Conservation (phyloP, 495 filamentous ascomycete genomes). For the Lophium mytilinum region DNA sequence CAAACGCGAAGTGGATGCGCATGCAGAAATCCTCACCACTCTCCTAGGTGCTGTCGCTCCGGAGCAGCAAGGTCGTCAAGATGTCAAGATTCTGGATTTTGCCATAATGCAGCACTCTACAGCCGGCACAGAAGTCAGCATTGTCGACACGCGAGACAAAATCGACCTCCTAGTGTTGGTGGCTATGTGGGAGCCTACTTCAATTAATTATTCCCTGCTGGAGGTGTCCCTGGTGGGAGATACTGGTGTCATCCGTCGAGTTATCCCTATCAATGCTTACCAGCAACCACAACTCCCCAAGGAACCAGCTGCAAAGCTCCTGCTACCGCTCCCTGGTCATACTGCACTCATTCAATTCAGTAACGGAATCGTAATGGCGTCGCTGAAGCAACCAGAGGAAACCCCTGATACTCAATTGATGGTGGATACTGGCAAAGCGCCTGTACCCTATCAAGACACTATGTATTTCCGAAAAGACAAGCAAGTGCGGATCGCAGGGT, state of each 20-base stretch:
- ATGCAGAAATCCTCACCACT: slow-evolving; percentile 34
- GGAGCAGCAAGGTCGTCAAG: slow-evolving; percentile 15
- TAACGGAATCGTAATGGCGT: slow-evolving; percentile 66
- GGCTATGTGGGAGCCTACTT: slow-evolving; percentile 4
- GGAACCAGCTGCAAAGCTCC: slow-evolving; percentile 51
- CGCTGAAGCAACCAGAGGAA: slow-evolving; percentile 51
- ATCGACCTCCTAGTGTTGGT: slow-evolving; percentile 24
- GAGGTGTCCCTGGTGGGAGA: slow-evolving; percentile 29
- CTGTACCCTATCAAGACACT: slow-evolving; percentile 68
- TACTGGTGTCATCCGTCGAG: slow-evolving; percentile 28
- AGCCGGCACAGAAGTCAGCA: slow-evolving; percentile 24
- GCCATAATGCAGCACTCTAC: slow-evolving; percentile 28
- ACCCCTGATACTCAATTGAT: slow-evolving; percentile 63
- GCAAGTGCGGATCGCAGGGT: slow-evolving; percentile 41
- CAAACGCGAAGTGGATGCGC: slow-evolving; percentile 45
- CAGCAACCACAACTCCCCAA: slow-evolving; percentile 34
- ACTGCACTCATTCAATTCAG: slow-evolving; percentile 79
- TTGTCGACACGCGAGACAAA: slow-evolving; percentile 7
- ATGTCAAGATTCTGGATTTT: slow-evolving; percentile 41
- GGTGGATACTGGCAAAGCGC: slow-evolving; percentile 49
- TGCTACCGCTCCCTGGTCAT: slow-evolving; percentile 64
- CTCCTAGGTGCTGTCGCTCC: slow-evolving; percentile 8
- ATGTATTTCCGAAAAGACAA: slow-evolving; percentile 68
- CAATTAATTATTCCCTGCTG: slow-evolving; percentile 32
- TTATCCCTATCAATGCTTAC: slow-evolving; percentile 58